Base-by-base conservation (phyloP, 768 basidiomycete species). In the Pisolithus marmoratus region DNA sequence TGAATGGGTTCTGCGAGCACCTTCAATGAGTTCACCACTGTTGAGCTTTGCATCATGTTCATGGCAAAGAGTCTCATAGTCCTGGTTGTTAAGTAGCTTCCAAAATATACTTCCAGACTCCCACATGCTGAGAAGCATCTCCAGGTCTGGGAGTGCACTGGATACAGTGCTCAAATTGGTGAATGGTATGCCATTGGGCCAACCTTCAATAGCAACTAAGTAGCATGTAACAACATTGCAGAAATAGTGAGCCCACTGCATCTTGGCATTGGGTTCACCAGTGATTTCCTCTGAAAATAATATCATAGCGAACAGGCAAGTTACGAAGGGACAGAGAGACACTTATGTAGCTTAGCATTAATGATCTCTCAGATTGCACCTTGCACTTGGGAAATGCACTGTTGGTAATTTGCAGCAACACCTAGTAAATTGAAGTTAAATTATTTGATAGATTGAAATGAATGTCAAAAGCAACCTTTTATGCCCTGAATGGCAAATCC, bases 401-500 rank as follows among this genome's bases (percentile, higher is more conserved):
- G 29, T 31, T 51, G 43, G 37, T 51, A 43, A 38, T 44, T 51
- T 15, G 20, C 26, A 11, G 22, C 50, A 36, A 42, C 44, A 17
- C 50, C 50, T 51, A n/a, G 26, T 26, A 26, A 37, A 31, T 47
- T 17, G 46, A 8, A 40, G 38, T 40, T 40, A n/a, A 20, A n/a
- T 8, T n/a, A n/a, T 40, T 40, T 26, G 26, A 7, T 26, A 26
- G 38, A 40, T 40, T 15, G 38, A 40, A n/a, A 40, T 40, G n/a
- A 40, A n/a, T 3, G n/a, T 3, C 7, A 17, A 40, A n/a, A 40
- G 17, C 17, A 15, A 56, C 55, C 52, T 47, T 50, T 53, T 5
- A 53, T 49, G 2, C 55, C 52, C 12, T 50, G 55, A 19, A 57
- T 8, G 11, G 55, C 46, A 34, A 50, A 57, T 27, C 48, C 54